phyloP scores from a whole-genome alignment of 345 rosid genomes.

The Turritis glabra region DNA sequence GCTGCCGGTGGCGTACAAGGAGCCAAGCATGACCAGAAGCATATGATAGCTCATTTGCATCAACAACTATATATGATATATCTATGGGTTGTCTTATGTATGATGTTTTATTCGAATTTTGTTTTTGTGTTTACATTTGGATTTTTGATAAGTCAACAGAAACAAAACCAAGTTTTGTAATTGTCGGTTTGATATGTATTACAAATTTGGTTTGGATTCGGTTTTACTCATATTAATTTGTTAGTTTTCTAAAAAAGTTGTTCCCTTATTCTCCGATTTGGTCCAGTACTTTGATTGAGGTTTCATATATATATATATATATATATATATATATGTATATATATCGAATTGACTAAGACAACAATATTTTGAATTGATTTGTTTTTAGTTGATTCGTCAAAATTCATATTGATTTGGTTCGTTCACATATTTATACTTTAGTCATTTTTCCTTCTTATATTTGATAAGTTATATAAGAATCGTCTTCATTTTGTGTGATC shows the following conservation, averaged over 20 bases:
- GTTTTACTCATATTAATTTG: not conserved
- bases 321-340: no score
- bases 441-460: not conserved
- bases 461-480: not conserved
- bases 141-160: not conserved
- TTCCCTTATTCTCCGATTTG: not conserved
- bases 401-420: not conserved
- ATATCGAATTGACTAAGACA: not conserved
- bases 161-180: not conserved
- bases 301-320: no score
- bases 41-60: not conserved
- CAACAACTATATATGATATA: not conserved
- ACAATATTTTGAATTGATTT: not conserved
- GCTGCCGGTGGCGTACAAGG: slow-evolving; percentile 39
- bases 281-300: not conserved
- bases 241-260: not conserved
- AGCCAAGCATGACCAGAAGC: slow-evolving; percentile 32
- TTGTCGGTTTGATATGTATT: not conserved
- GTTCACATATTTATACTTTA: not conserved
- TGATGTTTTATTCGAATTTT: not conserved
- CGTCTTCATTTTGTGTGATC: not conserved
- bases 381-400: no score
- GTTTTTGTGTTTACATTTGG: not conserved
- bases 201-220: not conserved
- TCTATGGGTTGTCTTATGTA: not conserved